Percentiles rank a stretch among this genome's conserved stretches.
These are phyloP conservation scores for Meira miltonrushii DNA, from an alignment of 1,284 basidiomycete species.

Conservation along the genomic window DNA sequence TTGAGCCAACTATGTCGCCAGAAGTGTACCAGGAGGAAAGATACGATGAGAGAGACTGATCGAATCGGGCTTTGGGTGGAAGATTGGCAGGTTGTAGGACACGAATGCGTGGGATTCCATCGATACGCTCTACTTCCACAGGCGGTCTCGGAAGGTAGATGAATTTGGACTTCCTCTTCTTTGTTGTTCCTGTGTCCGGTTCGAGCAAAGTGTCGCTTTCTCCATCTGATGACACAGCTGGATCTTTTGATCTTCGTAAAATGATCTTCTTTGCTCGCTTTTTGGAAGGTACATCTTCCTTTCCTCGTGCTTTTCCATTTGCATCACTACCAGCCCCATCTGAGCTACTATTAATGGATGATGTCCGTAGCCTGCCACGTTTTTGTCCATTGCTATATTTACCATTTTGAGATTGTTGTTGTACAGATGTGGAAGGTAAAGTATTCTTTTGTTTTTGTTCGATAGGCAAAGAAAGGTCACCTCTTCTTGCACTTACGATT, in stretches of 20 bases:
- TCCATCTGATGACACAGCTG: not conserved
- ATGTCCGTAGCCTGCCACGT: not conserved
- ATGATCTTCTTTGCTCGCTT: not conserved
- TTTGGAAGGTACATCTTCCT: not conserved
- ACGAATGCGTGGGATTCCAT: slow-evolving; percentile 20
- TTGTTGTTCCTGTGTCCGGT: not conserved
- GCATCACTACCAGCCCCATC: not conserved
- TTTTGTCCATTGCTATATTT: not conserved
- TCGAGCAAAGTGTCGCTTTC: not conserved
- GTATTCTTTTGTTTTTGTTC: not conserved
- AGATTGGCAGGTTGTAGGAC: slow-evolving; percentile 27
- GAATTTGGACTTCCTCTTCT: not conserved
- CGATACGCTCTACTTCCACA: not conserved
- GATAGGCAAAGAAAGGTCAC: not conserved
- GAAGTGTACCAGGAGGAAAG: not conserved
- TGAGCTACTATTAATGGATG: not conserved
- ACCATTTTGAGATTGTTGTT: not conserved
- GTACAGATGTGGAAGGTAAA: not conserved
- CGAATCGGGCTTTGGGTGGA: slow-evolving; percentile 18
- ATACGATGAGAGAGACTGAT: slow-evolving; percentile 18
- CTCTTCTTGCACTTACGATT: not conserved
- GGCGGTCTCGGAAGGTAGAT: not conserved
- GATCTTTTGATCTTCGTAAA: not conserved
- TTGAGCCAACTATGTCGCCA: slow-evolving; percentile 13
- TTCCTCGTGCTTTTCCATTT: not conserved